Evolutionary conservation across 2,329 filamentous ascomycete species (phyloP), one percentile per base, ranked within the genome.

Genomic region (Raffaelea ambrosiae): DNA sequence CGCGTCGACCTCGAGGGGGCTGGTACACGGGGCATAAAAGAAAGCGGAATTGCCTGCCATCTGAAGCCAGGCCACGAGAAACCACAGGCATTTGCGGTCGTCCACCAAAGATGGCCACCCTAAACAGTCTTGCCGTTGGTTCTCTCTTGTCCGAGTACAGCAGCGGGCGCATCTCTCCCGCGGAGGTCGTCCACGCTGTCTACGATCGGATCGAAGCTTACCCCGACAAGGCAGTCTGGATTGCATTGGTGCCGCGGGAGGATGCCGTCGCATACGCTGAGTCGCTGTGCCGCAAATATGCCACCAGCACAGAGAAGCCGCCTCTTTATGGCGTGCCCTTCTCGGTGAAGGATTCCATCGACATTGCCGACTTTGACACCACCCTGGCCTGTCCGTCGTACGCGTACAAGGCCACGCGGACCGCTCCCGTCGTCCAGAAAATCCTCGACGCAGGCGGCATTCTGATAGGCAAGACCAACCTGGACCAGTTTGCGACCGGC

Each of bases 401-500:
- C 18, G 61, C 71, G 3, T 74, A 74, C 54, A 64, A 64, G 1
- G 68, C 77, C 0, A 61, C 63, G n/a, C 57, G 61, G 8, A 72
- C 66, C 16, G 70, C 74, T 1, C 63, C 65, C 4, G 69, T 72
- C 2, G 70, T 76, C 20, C 62, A 71, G 21, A 66, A 64, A 40
- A 57, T 77, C 4, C 62, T 77, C 3, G 62, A 66, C 5, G 69
- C 72, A 14, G 77, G 77, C 7, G 78, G 69, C 1, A 57, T 81
- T 3, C 72, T 76, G 49, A 66, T 81, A 40, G 78, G 78, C 23
- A 81, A 81, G 56, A 68, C 67, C 11, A 76, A 75, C 54, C 67
- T 83, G 46, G 79, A 83, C 56, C 78, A 83, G 58, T 66, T 83
- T 4, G 79, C 77, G 3, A 82, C 78, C 1, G 79, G 79, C 1